Evolutionary conservation across 495 filamentous ascomycete genomes (phyloP).

Genomic region (Neurospora discreta): DNA sequence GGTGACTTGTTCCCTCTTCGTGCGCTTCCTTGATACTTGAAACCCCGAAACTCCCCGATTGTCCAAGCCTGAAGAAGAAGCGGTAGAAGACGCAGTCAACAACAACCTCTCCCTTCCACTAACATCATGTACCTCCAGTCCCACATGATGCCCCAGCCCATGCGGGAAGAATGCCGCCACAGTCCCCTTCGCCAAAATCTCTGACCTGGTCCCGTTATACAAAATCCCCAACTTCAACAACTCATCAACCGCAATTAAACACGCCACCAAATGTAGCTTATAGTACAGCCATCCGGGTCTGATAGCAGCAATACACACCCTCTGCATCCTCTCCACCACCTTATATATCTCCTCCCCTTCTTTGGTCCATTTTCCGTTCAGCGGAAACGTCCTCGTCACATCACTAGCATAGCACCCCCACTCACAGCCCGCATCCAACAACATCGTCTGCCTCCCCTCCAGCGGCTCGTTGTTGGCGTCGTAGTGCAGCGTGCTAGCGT

Average conservation of each 20-base stretch:
- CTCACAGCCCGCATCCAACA: conserved; percentile 79
- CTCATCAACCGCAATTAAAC: conserved; percentile 58
- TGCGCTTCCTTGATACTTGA: not conserved
- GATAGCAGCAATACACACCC: conserved; percentile 57
- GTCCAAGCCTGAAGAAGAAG: not conserved
- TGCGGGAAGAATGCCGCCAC: conserved; percentile 82
- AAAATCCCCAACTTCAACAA: conserved; percentile 60
- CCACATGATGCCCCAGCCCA: conserved; percentile 80
- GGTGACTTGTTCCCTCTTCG: conserved; percentile 14
- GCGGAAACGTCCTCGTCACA: conserved; percentile 77
- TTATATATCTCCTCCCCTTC: conserved; percentile 62
- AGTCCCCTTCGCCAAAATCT: conserved; percentile 57
- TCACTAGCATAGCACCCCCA: conserved; percentile 84
- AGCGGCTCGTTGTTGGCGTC: conserved; percentile 63
- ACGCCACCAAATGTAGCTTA: conserved; percentile 59
- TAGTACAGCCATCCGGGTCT: conserved; percentile 55
- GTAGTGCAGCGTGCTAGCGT: conserved; percentile 82
- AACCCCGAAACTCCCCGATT: not conserved
- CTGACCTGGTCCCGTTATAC: conserved; percentile 43
- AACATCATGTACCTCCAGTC: conserved; percentile 84
- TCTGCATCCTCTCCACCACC: conserved; percentile 74
- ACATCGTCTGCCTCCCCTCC: conserved; percentile 53
- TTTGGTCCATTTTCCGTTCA: conserved; percentile 51
- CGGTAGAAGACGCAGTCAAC: not conserved
- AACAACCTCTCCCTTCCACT: conserved; percentile 18